phyloP scores from a whole-genome alignment of 1,139 yeast genomes.

The Hyphopichia burtonii region DNA sequence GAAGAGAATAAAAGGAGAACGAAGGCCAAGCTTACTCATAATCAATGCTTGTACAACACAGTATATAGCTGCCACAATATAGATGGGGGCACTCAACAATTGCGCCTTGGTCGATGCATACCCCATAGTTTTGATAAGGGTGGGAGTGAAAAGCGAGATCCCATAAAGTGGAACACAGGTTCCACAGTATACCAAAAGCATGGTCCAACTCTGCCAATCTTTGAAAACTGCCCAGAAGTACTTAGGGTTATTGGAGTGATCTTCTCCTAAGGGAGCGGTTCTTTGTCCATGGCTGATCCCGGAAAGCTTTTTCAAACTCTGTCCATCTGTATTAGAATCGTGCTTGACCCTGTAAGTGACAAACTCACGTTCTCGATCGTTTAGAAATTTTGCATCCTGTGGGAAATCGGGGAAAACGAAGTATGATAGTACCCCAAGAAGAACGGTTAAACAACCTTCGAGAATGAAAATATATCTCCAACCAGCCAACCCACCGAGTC shows the following conservation, averaged over 20 bases:
- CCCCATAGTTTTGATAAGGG: conserved; percentile 24
- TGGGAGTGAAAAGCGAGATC: conserved; percentile 27
- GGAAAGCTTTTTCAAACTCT: not conserved
- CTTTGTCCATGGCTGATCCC: not conserved
- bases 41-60: conserved; percentile 26
- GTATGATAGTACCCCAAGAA: not conserved
- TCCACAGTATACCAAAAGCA: conserved; percentile 12
- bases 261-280: conserved; percentile 5
- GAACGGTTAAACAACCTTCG: conserved; percentile 1
- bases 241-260: conserved; percentile 12
- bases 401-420: conserved; percentile 17
- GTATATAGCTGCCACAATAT: conserved; percentile 27
- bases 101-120: conserved; percentile 22
- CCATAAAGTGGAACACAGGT: conserved; percentile 17
- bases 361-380: conserved; percentile 7
- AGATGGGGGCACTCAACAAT: conserved; percentile 32
- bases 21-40: conserved; percentile 24
- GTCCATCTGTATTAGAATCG: conserved; percentile 8
- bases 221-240: conserved; percentile 21
- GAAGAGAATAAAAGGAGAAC: conserved; percentile 31
- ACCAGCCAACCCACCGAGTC: conserved; percentile 40
- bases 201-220: conserved; percentile 26
- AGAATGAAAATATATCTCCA: conserved; percentile 78
- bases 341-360: conserved; percentile 11
- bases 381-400: conserved; percentile 15